Evolutionary conservation across 2,329 filamentous ascomycete genomes (phyloP).

Genomic region (Sclerotinia spermophila): DNA sequence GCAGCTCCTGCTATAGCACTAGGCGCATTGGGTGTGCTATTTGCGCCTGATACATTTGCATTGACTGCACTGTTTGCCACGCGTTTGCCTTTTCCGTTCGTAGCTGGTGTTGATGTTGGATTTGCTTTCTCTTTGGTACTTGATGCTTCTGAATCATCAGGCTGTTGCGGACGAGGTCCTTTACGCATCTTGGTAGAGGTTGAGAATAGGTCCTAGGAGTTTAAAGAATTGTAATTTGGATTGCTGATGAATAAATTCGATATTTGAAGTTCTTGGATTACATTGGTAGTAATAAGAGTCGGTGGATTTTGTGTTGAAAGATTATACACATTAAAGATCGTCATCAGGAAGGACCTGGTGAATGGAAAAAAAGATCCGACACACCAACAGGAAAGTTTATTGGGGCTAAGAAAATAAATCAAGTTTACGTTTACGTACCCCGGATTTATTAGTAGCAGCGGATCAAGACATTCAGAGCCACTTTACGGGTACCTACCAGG

Average conservation of each 20-base stretch:
- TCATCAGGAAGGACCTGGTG: neutral
- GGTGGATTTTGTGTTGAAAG: neutral
- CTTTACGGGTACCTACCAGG: slow-evolving; percentile 5
- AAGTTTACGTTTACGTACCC: neutral
- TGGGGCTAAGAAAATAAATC: neutral
- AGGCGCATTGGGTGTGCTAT: slow-evolving; percentile 29
- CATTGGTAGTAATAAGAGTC: neutral
- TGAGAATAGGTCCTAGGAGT: neutral
- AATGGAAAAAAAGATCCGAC: slow-evolving; percentile 12
- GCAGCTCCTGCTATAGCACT: slow-evolving; percentile 19
- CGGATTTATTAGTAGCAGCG: neutral
- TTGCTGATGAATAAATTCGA: neutral
- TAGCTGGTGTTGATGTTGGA: slow-evolving; percentile 22
- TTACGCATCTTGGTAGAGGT: slow-evolving; percentile 8
- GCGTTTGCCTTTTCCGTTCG: slow-evolving; percentile 36
- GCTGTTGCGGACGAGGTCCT: slow-evolving; percentile 33
- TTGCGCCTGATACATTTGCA: slow-evolving; percentile 33
- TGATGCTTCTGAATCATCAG: slow-evolving; percentile 39
- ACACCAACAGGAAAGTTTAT: neutral
- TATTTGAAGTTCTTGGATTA: neutral
- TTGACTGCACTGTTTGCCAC: slow-evolving; percentile 22
- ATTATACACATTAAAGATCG: neutral
- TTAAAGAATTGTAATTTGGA: neutral
- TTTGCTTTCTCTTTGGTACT: slow-evolving; percentile 38
- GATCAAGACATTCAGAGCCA: slow-evolving; percentile 1